Evolutionary conservation across 768 basidiomycete species (phyloP), one percentile per base, ranked within the genome.

Genomic region (Coprinopsis sp.): DNA sequence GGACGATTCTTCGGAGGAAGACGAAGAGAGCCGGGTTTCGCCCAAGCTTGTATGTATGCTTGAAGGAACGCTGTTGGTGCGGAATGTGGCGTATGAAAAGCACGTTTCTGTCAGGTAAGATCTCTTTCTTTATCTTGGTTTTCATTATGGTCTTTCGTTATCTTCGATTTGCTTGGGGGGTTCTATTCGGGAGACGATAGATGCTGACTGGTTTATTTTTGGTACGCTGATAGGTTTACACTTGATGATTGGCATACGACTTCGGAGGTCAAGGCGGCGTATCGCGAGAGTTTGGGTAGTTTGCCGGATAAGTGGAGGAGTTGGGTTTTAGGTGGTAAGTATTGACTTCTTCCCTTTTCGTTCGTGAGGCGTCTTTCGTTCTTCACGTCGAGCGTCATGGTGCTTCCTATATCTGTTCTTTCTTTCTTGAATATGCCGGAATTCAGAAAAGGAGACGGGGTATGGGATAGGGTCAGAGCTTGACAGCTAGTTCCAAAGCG

Each of bases 161-260:
- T n/a, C n/a, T n/a, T n/a, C n/a, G n/a, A n/a, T n/a, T n/a, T n/a
- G n/a, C n/a, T n/a, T n/a, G n/a, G n/a, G n/a, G n/a, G n/a, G n/a
- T n/a, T n/a, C n/a, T n/a, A n/a, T n/a, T n/a, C n/a, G n/a, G n/a
- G n/a, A n/a, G n/a, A n/a, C n/a, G n/a, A n/a, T n/a, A n/a, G n/a
- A n/a, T n/a, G n/a, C n/a, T n/a, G n/a, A n/a, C n/a, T n/a, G n/a
- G n/a, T n/a, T n/a, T n/a, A n/a, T n/a, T n/a, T n/a, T n/a, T n/a
- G n/a, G n/a, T n/a, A n/a, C n/a, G n/a, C n/a, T n/a, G n/a, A n/a
- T n/a, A n/a, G n/a, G 33, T 98, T 94, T 62, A 97, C 95, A 1
- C 71, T 95, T 37, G 95, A 97, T 62, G 82, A 87, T 38, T 98
- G 95, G 95, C 81, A 86, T 52, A 98, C 94, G 3, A 88, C 89